phyloP scores from a whole-genome alignment of 768 basidiomycete genomes.

The Tylopilus cervinicoccineus region DNA sequence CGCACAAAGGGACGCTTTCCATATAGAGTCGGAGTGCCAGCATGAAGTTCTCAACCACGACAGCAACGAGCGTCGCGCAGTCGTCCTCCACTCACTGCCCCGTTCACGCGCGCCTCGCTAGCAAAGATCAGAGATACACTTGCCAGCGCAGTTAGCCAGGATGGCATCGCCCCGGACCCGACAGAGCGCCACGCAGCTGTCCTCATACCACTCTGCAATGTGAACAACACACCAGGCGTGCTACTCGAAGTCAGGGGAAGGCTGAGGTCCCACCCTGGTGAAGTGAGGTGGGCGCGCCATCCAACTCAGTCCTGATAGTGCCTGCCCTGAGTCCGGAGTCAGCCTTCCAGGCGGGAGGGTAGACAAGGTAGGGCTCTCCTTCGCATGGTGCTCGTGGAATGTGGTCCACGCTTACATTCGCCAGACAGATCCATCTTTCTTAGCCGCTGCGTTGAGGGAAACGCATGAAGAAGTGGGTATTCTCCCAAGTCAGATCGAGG shows the following conservation, averaged over 20 bases:
- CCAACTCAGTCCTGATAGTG: neutral
- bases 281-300: slow-evolving; percentile 59
- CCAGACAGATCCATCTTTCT: slow-evolving; percentile 50
- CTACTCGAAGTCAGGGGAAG: slow-evolving; percentile 67
- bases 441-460: slow-evolving; percentile 64
- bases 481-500: slow-evolving; percentile 52
- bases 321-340: neutral
- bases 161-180: slow-evolving; percentile 16
- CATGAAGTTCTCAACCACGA: slow-evolving; percentile 23
- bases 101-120: slow-evolving; percentile 36
- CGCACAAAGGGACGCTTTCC: slow-evolving; percentile 1
- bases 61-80: slow-evolving; percentile 1
- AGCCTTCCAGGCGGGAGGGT: slow-evolving; percentile 77
- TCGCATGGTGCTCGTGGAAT: neutral
- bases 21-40: slow-evolving; percentile 14
- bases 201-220: slow-evolving; percentile 75
- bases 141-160: slow-evolving; percentile 7
- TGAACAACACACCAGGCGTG: slow-evolving; percentile 59
- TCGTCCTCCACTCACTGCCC: slow-evolving; percentile 26
- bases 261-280: slow-evolving; percentile 70
- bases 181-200: slow-evolving; percentile 58
- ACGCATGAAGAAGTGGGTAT: slow-evolving; percentile 73
- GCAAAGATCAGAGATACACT: slow-evolving; percentile 30
- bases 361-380: slow-evolving; percentile 46
- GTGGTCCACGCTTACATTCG: neutral